Evolutionary conservation across 2,329 filamentous ascomycete species (phyloP), one percentile per base, ranked within the genome.

Genomic region (Diaporthe citriasiana): DNA sequence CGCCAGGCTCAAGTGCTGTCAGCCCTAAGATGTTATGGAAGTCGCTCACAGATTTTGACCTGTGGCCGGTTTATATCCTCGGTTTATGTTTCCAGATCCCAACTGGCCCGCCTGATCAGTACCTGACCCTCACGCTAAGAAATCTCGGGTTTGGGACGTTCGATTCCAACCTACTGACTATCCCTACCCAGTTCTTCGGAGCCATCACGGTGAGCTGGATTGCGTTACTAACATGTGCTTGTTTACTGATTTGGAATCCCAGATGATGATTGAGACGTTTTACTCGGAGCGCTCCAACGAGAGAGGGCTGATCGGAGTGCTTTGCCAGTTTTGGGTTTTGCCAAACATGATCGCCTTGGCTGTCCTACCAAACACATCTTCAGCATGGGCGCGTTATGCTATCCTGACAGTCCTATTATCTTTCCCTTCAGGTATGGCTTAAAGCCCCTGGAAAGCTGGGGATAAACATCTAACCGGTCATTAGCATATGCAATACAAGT

Each of bases 51-150:
- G 89, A 91, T 77, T 91, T 88, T 73, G 87, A 91, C 75, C 82
- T 91, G 73, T 91, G 87, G 87, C 88, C 88, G 0, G 79, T 90
- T 9, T 91, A 91, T 75, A 69, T 86, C 6, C 82, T 89, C 22
- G 88, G 87, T 1, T 77, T 89, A 1, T 79, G 84, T 0, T 85
- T 84, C 60, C 84, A 85, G 53, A 87, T 89, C 8, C 89, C 89
- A 0, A 80, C 82, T 0, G 82, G 78, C 0, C 87, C 88, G 0
- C 85, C 87, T 0, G 79, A 80, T 12, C 82, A 83, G 5, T 91
- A 90, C 71, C 82, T 92, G 4, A 89, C 89, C 0, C 83, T 90
- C 7, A 88, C 85, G 7, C 82, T 91, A 0, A 84, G 85, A 53
- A 81, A 83, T 6, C 81, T 90, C 0, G 89, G 84, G 1, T 89